Evolutionary conservation across 495 filamentous ascomycete genomes (phyloP), one percentile per base, ranked within the genome.

Genomic region (Aspergillus kassunensis): DNA sequence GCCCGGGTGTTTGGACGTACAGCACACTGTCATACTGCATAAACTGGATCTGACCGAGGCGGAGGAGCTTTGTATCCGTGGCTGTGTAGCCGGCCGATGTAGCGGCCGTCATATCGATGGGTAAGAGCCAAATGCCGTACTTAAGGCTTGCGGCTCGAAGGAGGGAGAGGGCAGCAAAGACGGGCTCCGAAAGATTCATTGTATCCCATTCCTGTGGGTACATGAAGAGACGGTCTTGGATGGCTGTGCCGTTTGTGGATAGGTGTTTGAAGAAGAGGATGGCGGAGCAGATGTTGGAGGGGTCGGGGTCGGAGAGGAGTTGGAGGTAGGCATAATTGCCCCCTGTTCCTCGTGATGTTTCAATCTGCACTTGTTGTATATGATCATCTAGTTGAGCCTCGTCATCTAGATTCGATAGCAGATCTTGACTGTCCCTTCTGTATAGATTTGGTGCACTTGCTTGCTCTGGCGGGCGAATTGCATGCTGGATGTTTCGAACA

Each of bases 401-500:
- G 31, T 18, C 12, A 18, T 57, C 31, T 5, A 51, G 33, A 42
- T 55, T 44, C 9, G 37, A 53, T 13, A 53, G 41, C 11, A 44
- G 34, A 23, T 44, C 44, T 29, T 39, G 55, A 18, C 44, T 53
- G n/a, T 54, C 29, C 20, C 52, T 58, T 25, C 62, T 59, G 58
- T 62, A 64, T 56, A 65, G 45, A 20, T 66, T 57, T 61, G 53
- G 55, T 31, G 33, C 9, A 11, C 55, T 44, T 48, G 20, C 55
- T 44, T 29, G 61, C 42, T 31, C 49, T 16, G 61, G 71, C 0
- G 79, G 76, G 41, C 73, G 77, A 20, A 89, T 66, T 19, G 78
- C 81, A 56, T 73, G 64, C 65, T 86, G 81, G 24, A 89, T 74
- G 47, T 68, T 79, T 30, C 70, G 76, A 16, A 89, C 79, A 7